Base-by-base conservation (phyloP, 768 basidiomycete genomes). In the Austroboletus festivus region DNA sequence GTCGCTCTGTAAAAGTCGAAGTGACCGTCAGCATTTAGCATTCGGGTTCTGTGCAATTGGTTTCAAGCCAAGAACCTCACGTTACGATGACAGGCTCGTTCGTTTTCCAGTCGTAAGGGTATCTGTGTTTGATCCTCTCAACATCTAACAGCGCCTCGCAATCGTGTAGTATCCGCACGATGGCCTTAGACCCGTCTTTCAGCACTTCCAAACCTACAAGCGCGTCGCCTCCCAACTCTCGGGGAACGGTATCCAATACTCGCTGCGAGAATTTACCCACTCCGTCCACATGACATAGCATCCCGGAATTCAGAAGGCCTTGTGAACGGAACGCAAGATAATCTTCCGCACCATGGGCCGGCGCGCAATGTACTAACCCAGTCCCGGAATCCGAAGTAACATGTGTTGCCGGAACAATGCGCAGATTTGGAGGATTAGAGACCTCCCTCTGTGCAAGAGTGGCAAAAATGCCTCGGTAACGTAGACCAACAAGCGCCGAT, bases 51-150 rank as follows among this genome's bases (percentile, higher is more conserved):
- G 16, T 30, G 15, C 4, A 4, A 3, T 24, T 10, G 21, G 31
- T 22, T 23, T 21, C 20, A n/a, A 4, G 13, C 18, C 18, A 9
- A 7, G 13, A 33, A 30, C 67, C 84, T 53, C 60, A 93, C 90
- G 86, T 85, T 53, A 92, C 79, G 57, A 98, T 94, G 60, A 97
- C 83, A 0, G 95, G 94, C 59, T 91, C 73, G 54, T 93, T 82
- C 5, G 95, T 95, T 68, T 90, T 88, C 94, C 94, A 97, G 59
- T 99, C 95, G 62, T 93, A 94, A 0, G 95, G 93, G 61, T 96
- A 99, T 42, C 84, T 81, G 68, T 98, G 95, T 57, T 80, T 83
- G 58, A 90, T 79, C 55, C 75, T 75, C 63, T 89, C 76, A 44
- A 87, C 71, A 56, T 81, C 83, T 35, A 90, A 62, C 15, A 97